Evolutionary conservation across 1,284 basidiomycete genomes (phyloP).

Genomic region (Trichosporon sp.): DNA sequence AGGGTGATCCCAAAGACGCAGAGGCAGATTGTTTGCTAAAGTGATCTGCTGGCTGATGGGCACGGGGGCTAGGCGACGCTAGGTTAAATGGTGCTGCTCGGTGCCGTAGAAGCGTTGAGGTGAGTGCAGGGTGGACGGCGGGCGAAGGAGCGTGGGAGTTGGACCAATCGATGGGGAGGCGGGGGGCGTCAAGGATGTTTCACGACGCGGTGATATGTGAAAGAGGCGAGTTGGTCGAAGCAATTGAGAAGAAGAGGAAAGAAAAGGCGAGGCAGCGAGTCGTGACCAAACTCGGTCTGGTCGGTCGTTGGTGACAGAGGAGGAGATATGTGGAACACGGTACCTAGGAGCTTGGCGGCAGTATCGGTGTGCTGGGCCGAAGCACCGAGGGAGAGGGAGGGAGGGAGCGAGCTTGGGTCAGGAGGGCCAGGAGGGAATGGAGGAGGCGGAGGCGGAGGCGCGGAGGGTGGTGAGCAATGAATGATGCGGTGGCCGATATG

Average conservation of each 20-base stretch:
- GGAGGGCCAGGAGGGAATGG: neutral
- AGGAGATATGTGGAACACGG: slow-evolving; percentile 10
- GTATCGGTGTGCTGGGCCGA: slow-evolving; percentile 7
- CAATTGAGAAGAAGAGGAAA: neutral
- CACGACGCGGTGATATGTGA: neutral
- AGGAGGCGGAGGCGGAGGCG: neutral
- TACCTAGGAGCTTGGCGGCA: slow-evolving; percentile 8
- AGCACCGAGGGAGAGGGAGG: neutral
- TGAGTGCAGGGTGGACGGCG: neutral
- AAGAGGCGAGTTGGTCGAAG: neutral
- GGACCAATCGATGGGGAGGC: neutral
- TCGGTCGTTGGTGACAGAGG: neutral
- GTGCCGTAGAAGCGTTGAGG: neutral
- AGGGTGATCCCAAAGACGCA: neutral
- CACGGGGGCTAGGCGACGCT: neutral
- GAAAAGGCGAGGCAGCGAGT: neutral
- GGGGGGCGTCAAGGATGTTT: slow-evolving; percentile 3
- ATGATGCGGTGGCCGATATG: slow-evolving; percentile 10
- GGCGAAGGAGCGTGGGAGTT: slow-evolving; percentile 8
- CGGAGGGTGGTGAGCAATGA: neutral
- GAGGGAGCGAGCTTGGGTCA: neutral
- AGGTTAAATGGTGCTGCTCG: neutral
- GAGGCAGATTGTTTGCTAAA: neutral
- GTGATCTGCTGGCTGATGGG: neutral
- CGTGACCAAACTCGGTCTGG: neutral